Evolutionary conservation across 2,329 filamentous ascomycete species (phyloP), one percentile per base, ranked within the genome.

Genomic region (Exophiala spinifera): DNA sequence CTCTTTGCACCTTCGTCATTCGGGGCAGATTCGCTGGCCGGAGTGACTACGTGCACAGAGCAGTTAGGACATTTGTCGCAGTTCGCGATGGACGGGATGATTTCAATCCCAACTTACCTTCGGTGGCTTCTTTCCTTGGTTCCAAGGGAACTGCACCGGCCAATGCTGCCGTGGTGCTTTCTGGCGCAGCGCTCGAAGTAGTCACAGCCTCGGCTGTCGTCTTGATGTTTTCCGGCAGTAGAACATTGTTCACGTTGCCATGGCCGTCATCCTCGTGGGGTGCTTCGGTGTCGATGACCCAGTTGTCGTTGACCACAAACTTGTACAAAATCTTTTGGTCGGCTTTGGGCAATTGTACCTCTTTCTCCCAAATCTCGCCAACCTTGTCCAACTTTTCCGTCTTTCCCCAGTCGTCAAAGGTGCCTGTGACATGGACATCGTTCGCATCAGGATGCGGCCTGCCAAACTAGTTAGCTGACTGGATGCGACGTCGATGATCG

Each of bases 281-380:
- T 39, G 86, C 87, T 55, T 84, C 84, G 65, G 86, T 83, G 73
- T 96, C 91, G 70, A 85, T 88, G 47, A 84, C 85, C 94, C 94
- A 99, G 64, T 82, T 83, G 64, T 88, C 89, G 80, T 99, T 90
- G 63, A 96, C 92, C 65, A 99, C 88, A 72, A 96, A 99, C 92
- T 99, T 99, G 84, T 96, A 99, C 69, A 86, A 85, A 64, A 95
- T 86, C 76, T 94, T 96, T 61, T 85, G 77, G 46, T 77, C 75
- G 14, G 77, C 74, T 51, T 82, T 76, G 46, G 86, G 78, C 31
- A 97, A 79, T 49, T 82, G 76, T 56, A 99, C 90, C 31, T 83
- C 83, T 79, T 96, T 96, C 73, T 87, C 79, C 72, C 95, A 95
- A 61, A 72, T 70, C 46, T 84, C 78, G 68, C 81, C 87, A 37